Percentiles rank a stretch among this genome's conserved stretches.
These are phyloP conservation scores for Leccinum uliginosum DNA, from an alignment of 768 basidiomycete species.

Conservation along the genomic window DNA sequence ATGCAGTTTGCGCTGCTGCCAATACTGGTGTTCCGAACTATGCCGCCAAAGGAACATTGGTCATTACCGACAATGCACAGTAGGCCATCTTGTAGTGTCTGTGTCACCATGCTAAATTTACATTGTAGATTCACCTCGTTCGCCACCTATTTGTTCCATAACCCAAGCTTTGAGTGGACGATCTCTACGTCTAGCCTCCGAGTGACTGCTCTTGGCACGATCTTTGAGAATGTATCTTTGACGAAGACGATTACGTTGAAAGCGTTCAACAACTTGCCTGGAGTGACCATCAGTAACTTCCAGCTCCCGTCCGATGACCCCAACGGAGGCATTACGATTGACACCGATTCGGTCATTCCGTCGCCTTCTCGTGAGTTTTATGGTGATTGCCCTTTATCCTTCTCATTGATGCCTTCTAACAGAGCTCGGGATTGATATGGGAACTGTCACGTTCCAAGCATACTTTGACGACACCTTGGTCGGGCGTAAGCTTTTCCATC, in stretches of 20 bases:
- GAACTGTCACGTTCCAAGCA: slow-evolving; percentile 57
- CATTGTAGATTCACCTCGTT: slow-evolving; percentile 60
- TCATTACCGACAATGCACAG: slow-evolving; percentile 50
- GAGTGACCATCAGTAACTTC: slow-evolving; percentile 69
- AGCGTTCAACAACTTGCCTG: slow-evolving; percentile 68
- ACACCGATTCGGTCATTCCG: slow-evolving; percentile 62
- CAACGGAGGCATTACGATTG: slow-evolving; percentile 65
- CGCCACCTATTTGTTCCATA: slow-evolving; percentile 62
- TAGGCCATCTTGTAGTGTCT: slow-evolving; percentile 27
- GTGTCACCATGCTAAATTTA: background rate
- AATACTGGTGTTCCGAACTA: slow-evolving; percentile 66
- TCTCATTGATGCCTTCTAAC: slow-evolving; percentile 16
- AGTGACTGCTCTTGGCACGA: slow-evolving; percentile 60
- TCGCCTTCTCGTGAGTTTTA: slow-evolving; percentile 58
- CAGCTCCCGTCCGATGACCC: slow-evolving; percentile 63
- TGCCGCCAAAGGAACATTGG: slow-evolving; percentile 44
- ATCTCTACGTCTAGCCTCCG: slow-evolving; percentile 63
- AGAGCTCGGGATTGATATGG: slow-evolving; percentile 70
- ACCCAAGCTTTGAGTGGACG: slow-evolving; percentile 62
- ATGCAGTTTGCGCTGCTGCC: slow-evolving; percentile 61
- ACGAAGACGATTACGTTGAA: slow-evolving; percentile 59
- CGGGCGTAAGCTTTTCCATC: slow-evolving; percentile 48
- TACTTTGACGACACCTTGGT: slow-evolving; percentile 53
- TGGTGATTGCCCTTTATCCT: background rate
- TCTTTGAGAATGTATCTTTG: slow-evolving; percentile 61